These are phyloP conservation scores for Barnettozyma sucrosica DNA, from an alignment of 805 yeast genomes.

Conservation along the genomic window DNA sequence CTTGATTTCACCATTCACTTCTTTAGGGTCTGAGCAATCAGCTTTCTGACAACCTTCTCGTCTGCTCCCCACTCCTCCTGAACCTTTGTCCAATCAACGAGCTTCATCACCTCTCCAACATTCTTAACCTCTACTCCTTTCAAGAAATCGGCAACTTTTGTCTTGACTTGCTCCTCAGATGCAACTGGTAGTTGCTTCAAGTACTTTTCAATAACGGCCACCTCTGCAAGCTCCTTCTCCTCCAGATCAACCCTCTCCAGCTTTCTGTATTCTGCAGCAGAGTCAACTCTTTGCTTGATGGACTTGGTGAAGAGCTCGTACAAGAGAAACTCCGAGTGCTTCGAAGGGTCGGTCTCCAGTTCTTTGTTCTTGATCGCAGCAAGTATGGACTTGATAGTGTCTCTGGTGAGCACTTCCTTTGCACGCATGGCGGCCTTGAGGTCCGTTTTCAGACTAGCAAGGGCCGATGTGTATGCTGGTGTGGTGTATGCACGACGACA, in stretches of 20 bases:
- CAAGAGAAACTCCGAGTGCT: conserved; percentile 32
- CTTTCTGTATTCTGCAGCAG: conserved; percentile 40
- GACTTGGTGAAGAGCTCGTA: conserved; percentile 36
- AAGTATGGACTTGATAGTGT: conserved; percentile 38
- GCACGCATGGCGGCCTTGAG: conserved; percentile 44
- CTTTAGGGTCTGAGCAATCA: conserved; percentile 6
- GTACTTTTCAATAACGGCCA: conserved; percentile 36
- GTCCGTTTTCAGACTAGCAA: conserved; percentile 33
- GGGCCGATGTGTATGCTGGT: conserved; percentile 31
- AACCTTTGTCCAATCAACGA: conserved; percentile 29
- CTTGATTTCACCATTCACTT: not conserved
- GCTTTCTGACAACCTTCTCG: conserved; percentile 13
- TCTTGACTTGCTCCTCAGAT: conserved; percentile 37
- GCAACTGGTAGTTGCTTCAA: conserved; percentile 41
- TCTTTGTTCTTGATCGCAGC: conserved; percentile 40
- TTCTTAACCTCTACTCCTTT: conserved; percentile 16
- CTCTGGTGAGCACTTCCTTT: conserved; percentile 37
- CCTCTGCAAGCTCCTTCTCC: conserved; percentile 45
- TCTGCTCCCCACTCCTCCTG: conserved; percentile 35
- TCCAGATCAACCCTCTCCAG: conserved; percentile 48
- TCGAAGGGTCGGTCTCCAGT: conserved; percentile 29
- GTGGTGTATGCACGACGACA: conserved; percentile 6
- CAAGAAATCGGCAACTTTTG: conserved; percentile 26
- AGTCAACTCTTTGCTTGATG: conserved; percentile 43
- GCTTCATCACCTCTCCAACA: conserved; percentile 28